Evolutionary conservation across 768 basidiomycete species (phyloP).

Genomic region (Boletus eberwhitei): DNA sequence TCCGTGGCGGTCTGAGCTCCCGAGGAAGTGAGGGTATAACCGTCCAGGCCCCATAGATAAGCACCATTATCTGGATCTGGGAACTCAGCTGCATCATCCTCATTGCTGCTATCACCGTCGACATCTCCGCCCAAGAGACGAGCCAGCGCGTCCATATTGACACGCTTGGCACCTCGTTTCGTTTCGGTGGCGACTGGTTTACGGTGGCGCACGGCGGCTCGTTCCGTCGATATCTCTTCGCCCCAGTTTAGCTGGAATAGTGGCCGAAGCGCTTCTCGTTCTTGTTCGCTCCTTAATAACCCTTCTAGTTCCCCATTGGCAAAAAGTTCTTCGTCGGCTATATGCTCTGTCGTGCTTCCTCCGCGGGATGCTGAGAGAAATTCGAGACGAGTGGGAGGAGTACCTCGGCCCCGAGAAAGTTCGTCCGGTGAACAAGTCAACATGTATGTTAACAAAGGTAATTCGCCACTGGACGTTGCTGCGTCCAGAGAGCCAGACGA

Average conservation of each 20-base stretch:
- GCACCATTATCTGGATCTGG: conserved; percentile 25
- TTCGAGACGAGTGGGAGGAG: conserved; percentile 62
- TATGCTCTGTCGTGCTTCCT: conserved; percentile 45
- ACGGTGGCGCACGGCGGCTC: not conserved
- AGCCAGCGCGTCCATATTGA: conserved; percentile 57
- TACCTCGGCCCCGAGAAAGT: conserved; percentile 24
- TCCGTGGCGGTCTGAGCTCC: conserved; percentile 12
- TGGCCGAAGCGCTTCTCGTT: conserved; percentile 42
- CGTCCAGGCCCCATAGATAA: conserved; percentile 11
- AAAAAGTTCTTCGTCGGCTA: conserved; percentile 72
- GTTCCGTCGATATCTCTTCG: conserved; percentile 26
- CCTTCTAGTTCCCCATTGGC: conserved; percentile 64
- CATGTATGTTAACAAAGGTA: conserved; percentile 49
- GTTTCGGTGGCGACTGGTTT: conserved; percentile 11
- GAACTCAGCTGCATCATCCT: conserved; percentile 16
- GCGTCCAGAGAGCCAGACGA: conserved; percentile 25
- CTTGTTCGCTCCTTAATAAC: conserved; percentile 50
- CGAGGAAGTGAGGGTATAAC: conserved; percentile 7
- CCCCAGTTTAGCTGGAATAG: conserved; percentile 39
- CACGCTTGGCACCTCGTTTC: conserved; percentile 37
- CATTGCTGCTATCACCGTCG: conserved; percentile 22
- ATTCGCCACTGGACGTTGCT: conserved; percentile 10
- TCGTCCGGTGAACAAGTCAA: conserved; percentile 43
- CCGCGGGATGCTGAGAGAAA: conserved; percentile 57
- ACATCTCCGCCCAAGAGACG: conserved; percentile 42